phyloP scores from a whole-genome alignment of 2,329 filamentous ascomycete species.

The Fusarium keratoplasticum region DNA sequence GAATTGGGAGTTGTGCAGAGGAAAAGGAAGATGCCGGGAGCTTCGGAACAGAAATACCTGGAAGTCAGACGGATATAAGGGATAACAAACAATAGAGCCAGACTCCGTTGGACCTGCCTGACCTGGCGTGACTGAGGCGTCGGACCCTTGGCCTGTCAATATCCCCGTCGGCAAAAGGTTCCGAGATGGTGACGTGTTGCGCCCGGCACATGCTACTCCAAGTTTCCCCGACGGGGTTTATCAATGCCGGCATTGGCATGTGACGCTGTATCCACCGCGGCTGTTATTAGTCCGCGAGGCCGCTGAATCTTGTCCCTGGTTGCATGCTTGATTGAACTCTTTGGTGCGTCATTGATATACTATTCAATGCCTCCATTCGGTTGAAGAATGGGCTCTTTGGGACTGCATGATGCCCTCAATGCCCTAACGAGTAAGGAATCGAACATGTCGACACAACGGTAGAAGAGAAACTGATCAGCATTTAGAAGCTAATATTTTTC shows the following conservation, averaged over 20 bases:
- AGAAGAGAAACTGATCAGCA: not conserved
- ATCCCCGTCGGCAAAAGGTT: not conserved
- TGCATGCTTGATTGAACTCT: not conserved
- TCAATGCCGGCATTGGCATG: not conserved
- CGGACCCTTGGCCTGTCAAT: not conserved
- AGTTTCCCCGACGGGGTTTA: slow-evolving; percentile 1
- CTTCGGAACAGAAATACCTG: not conserved
- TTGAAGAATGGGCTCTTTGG: not conserved
- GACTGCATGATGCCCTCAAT: not conserved
- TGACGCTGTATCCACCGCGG: not conserved
- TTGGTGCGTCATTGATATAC: not conserved
- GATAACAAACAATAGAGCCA: not conserved
- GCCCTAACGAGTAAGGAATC: not conserved
- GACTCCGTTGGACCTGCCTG: not conserved
- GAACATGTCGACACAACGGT: not conserved
- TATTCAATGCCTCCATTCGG: not conserved
- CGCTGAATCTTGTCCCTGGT: not conserved
- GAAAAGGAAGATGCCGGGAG: not conserved
- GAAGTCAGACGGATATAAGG: not conserved
- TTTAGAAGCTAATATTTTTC: not conserved
- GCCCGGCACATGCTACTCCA: not conserved
- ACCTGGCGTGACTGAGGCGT: not conserved
- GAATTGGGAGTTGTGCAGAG: not conserved
- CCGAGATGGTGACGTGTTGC: slow-evolving; percentile 2
- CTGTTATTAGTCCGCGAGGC: not conserved